Conservation (phyloP, 345 rosid genomes). For the Brassica carinata region DNA sequence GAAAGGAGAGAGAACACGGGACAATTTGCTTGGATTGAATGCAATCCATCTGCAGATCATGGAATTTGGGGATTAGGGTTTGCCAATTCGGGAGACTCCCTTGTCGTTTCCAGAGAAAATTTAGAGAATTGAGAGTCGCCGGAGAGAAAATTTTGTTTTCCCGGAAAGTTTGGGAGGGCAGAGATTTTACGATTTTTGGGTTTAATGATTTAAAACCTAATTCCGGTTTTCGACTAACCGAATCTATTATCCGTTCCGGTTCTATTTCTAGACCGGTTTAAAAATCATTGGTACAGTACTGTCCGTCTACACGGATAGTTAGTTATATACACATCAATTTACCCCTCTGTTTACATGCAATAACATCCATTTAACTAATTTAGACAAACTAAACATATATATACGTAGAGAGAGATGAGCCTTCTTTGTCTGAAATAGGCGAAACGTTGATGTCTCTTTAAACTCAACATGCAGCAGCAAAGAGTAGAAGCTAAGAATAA, state of each 20-base stretch:
- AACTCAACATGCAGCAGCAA: slow-evolving; percentile 35
- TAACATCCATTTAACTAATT: neutral
- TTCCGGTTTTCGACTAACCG: neutral
- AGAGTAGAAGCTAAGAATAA: slow-evolving; percentile 80
- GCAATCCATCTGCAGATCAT: slow-evolving; percentile 54
- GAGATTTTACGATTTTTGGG: slow-evolving; percentile 14
- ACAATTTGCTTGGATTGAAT: slow-evolving; percentile 29
- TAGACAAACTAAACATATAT: slow-evolving; percentile 3
- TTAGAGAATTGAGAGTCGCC: slow-evolving; percentile 3
- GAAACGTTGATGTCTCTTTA: slow-evolving; percentile 54
- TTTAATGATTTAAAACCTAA: slow-evolving; percentile 8
- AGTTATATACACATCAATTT: neutral
- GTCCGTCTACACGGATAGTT: neutral
- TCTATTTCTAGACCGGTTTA: slow-evolving; percentile 3
- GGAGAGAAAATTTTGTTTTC: slow-evolving; percentile 15
- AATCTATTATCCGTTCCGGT: neutral
- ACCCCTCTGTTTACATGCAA: slow-evolving; percentile 16
- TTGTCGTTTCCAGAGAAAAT: neutral
- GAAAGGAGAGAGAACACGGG: slow-evolving; percentile 29
- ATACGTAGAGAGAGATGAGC: slow-evolving; percentile 51
- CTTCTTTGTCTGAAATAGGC: slow-evolving; percentile 75
- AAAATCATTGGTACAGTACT: neutral
- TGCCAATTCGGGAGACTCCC: slow-evolving; percentile 1
- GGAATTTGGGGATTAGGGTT: slow-evolving; percentile 26
- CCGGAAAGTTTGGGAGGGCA: slow-evolving; percentile 37